Base-by-base conservation (phyloP, 441 rosid species). In the Macaranga tanarius region DNA sequence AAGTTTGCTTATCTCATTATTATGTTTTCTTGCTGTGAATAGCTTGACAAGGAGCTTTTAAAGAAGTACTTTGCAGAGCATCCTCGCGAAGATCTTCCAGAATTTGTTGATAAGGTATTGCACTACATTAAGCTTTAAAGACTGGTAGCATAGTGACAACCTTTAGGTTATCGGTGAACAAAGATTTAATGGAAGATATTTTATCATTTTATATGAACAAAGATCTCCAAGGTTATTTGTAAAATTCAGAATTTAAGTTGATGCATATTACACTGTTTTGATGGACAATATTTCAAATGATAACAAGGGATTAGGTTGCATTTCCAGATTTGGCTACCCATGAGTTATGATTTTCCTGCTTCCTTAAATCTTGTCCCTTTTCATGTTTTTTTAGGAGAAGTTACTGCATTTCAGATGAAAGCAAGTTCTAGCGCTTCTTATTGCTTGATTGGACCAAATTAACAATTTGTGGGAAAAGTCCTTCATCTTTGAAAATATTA, bases 31-130 rank as follows among this genome's bases (percentile, higher is more conserved):
- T 81, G 48, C 57, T 73, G 75, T 68, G 63, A 82, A 75, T 80
- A 95, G 99, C 91, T 95, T 76, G 99, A 95, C 86, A 91, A 85
- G 79, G 81, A 80, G 78, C 90, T 95, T 68, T 79, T 95, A 67
- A 87, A 83, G 83, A 88, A 72, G 70, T 90, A 80, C 80, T 90
- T 95, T 82, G 82, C 78, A 51, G 90, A 87, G 73, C 89, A 95
- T 73, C 90, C 91, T 61, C 80, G 76, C 56, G 92, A 90, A 55
- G 80, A 90, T 74, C 88, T 83, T 66, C 88, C 88, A 23, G 79
- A 80, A 58, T 85, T 85, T 79, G 75, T 86, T 76, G 90, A 86
- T 80, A 87, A 86, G 86, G 94, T 89, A 86, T 61, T 71, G 45
- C 34, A 22, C 44, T 45, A 62, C 62, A 59, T 65, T 56, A 34